Evolutionary conservation across 2,329 filamentous ascomycete species (phyloP).

Genomic region (Sarocladium strictum): DNA sequence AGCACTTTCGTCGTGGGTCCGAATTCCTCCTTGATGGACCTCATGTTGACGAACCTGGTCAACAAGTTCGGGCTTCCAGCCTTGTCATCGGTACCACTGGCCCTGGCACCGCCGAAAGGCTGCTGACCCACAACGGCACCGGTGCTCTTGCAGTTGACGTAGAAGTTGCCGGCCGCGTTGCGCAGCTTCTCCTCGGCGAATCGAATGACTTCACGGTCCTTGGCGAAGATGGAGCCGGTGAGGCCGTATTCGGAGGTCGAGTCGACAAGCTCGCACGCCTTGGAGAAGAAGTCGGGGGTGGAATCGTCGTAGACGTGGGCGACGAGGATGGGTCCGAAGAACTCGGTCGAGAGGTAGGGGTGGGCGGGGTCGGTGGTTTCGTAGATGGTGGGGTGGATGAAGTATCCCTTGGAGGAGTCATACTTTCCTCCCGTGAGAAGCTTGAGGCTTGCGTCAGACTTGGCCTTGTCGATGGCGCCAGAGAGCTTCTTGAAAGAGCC

Average conservation of each 20-base stretch:
- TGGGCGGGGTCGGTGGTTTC: constrained; percentile 66
- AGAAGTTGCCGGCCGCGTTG: constrained; percentile 76
- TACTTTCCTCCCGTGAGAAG: constrained; percentile 71
- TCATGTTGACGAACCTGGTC: constrained; percentile 59
- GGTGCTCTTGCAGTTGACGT: constrained; percentile 79
- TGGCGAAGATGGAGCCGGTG: constrained; percentile 70
- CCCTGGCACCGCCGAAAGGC: constrained; percentile 63
- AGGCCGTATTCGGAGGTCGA: constrained; percentile 69
- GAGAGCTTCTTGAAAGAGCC: constrained; percentile 76
- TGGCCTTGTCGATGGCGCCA: constrained; percentile 72
- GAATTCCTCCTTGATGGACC: constrained; percentile 74
- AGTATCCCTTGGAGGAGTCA: constrained; percentile 74
- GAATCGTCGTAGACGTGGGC: constrained; percentile 73
- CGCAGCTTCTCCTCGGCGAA: constrained; percentile 65
- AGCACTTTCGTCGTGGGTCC: constrained; percentile 52
- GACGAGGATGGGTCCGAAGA: constrained; percentile 75
- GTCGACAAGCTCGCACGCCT: constrained; percentile 60
- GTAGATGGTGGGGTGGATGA: constrained; percentile 79
- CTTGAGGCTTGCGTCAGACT: constrained; percentile 65
- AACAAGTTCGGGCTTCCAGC: constrained; percentile 60
- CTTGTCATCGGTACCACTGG: constrained; percentile 69
- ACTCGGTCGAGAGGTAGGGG: constrained; percentile 67
- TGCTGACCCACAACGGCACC: constrained; percentile 69
- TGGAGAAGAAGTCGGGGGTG: constrained; percentile 48
- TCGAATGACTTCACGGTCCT: constrained; percentile 59